Evolutionary conservation across 2,329 filamentous ascomycete genomes (phyloP).

Genomic region (Blastomyces emzantsi): DNA sequence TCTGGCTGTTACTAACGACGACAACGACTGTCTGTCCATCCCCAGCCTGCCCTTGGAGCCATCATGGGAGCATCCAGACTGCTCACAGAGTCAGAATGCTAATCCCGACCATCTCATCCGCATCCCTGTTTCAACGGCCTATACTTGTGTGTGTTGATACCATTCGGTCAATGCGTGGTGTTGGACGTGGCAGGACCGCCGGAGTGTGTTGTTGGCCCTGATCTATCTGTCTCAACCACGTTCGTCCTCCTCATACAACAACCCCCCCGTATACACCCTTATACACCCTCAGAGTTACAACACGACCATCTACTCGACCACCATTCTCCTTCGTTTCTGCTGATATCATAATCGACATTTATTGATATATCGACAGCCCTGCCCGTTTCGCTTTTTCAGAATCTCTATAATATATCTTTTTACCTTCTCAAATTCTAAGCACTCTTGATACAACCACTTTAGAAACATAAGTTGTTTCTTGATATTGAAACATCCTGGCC

Average conservation of each 20-base stretch:
- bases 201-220: constrained; percentile 13
- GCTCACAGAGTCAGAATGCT: constrained; percentile 4
- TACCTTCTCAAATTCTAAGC: not conserved
- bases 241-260: not conserved
- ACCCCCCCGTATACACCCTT: not conserved
- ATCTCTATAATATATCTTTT: not conserved
- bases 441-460: not conserved
- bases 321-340: not conserved
- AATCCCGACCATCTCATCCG: not conserved
- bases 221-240: constrained; percentile 9
- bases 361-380: not conserved
- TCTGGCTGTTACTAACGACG: too few relatives aligned
- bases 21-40: too few relatives aligned
- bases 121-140: constrained; percentile 4
- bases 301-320: not conserved
- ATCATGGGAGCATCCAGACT: not conserved
- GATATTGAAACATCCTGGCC: not conserved
- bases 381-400: not conserved
- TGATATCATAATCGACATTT: not conserved
- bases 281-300: not conserved
- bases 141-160: constrained; percentile 7
- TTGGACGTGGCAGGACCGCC: constrained; percentile 11
- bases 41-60: too few relatives aligned
- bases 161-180: constrained; percentile 9
- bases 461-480: not conserved